Base-by-base conservation (phyloP, 106 monocot genomes). In the Platanthera zijinensis region DNA sequence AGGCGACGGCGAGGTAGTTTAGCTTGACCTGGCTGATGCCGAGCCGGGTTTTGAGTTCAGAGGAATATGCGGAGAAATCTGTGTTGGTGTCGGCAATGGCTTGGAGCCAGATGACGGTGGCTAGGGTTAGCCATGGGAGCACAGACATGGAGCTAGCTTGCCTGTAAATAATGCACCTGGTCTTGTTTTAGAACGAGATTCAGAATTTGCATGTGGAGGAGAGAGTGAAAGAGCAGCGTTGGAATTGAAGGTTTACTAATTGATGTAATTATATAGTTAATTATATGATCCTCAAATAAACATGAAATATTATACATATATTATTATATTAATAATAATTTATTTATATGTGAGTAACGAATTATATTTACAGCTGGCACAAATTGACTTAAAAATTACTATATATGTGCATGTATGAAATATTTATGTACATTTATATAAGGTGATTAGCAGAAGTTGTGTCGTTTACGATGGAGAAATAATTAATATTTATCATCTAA, bases 61-160 rank as follows among this genome's bases (percentile, higher is more conserved):
- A 71, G 8, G 87, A 84, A 75, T 87, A 87, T 62, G 76, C 84
- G 5, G 87, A 59, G 75, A 87, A 84, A 78, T 75, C 78, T 1
- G 84, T 61, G 78, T 84, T 87, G 52, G 84, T 82, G 78, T 74
- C 72, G 21, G 10, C 54, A 18, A 81, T 75, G 54, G 87, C 61
- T 46, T 87, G 87, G 48, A 86, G 77, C 86, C 80, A 83, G 47
- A 83, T 75, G 70, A 82, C 73, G 47, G 82, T 56, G 30, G 77
- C 78, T 48, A 82, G 49, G 62, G 70, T 48, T 51, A 82, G 39
- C 82, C 82, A 82, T 82, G 82, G 78, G 28, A 74, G 67, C 32
- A 67, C 39, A 39, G 67, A 39, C 67, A 67, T 39, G 59, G 59
- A 61, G 32, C 25, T 25, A 25, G 25, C 25, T 25, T 25, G 25